A percentile compares a stretch with the other conserved stretches of the same genome.
Evolutionary conservation across 78 protist species (phyloP).

Genomic region (Creolimax fragrantissima): DNA sequence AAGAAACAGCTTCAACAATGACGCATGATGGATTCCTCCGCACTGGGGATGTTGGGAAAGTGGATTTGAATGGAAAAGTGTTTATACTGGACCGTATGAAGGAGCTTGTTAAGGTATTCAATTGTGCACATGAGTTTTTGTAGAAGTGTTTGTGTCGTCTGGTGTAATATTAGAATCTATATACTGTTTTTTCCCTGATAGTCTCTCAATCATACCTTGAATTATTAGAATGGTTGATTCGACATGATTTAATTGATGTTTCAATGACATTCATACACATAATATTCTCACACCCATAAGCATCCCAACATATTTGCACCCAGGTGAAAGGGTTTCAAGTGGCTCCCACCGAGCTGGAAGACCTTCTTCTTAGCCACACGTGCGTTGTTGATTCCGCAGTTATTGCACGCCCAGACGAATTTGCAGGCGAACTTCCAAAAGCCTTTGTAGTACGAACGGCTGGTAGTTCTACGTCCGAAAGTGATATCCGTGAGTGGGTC

Average conservation of each 20-base stretch:
- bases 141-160: too few species aligned
- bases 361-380: conserved; percentile 45
- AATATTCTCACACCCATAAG: too few species aligned
- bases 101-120: conserved; percentile 30
- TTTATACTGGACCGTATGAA: conserved; percentile 58
- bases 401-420: not conserved
- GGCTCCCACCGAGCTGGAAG: conserved; percentile 88
- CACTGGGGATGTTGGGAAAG: conserved; percentile 77
- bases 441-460: conserved; percentile 64
- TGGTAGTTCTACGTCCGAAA: not conserved
- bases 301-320: conserved; percentile 7
- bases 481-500: not conserved
- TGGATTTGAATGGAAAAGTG: conserved; percentile 50
- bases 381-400: conserved; percentile 47
- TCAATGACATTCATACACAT: too few species aligned
- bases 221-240: too few species aligned
- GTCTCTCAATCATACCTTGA: too few species aligned
- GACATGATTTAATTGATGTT: too few species aligned
- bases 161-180: too few species aligned
- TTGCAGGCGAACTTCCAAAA: conserved; percentile 71
- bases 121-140: too few species aligned
- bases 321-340: conserved; percentile 80
- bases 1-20: conserved; percentile 57
- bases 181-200: too few species aligned
- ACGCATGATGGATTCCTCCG: conserved; percentile 62